Conservation (phyloP, 1,139 yeast species). For the Yamadazyma kanchanaburiensis region DNA sequence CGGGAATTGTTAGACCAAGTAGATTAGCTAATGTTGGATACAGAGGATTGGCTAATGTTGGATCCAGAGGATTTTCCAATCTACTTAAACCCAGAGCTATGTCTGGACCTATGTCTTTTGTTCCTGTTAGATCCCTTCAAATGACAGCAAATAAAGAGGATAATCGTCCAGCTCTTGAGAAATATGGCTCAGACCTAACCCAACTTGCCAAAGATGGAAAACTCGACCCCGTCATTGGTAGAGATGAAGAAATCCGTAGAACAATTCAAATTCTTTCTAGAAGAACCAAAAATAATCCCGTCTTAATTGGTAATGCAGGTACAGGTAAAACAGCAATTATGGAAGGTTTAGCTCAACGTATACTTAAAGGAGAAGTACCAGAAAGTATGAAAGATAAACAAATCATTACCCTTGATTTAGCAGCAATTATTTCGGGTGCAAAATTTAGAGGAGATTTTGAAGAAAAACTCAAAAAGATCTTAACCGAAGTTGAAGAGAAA, state of each 20-base stretch:
- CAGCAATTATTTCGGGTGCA: conserved; percentile 89
- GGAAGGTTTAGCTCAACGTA: conserved; percentile 95
- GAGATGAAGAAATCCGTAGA: conserved; percentile 91
- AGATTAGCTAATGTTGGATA: no score
- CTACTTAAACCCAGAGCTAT: no score
- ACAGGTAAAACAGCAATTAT: conserved; percentile 96
- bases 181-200: conserved; percentile 85
- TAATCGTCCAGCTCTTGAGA: conserved; percentile 75
- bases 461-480: conserved; percentile 76
- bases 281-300: conserved; percentile 93
- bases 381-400: conserved; percentile 85
- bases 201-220: conserved; percentile 85
- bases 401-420: conserved; percentile 80
- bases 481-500: conserved; percentile 84
- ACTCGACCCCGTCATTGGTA: conserved; percentile 93
- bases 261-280: conserved; percentile 90
- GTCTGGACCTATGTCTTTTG: no score
- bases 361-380: conserved; percentile 89
- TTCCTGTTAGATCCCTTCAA: conserved; percentile 19
- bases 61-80: no score
- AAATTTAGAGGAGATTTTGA: conserved; percentile 96
- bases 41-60: no score
- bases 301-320: conserved; percentile 92
- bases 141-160: conserved; percentile 47
- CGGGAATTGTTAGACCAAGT: no score